phyloP scores from a whole-genome alignment of 352 stramenopile species.

The Halophytophthora polymorphica region DNA sequence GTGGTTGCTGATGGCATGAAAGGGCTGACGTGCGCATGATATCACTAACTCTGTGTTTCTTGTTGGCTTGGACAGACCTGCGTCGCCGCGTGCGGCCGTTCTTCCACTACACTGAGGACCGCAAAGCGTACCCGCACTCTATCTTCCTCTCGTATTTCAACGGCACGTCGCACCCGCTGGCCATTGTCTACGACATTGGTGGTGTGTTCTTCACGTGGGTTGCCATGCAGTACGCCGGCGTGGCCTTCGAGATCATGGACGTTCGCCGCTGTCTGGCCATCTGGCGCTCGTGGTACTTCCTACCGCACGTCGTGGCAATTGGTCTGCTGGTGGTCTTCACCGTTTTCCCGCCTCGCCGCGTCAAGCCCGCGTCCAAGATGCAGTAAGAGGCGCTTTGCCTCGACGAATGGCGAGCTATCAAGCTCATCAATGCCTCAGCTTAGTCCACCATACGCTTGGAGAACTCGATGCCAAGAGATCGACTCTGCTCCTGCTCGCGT shows the following conservation, averaged over 20 bases:
- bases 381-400: conserved; percentile 22
- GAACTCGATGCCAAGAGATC: background rate
- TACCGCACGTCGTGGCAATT: conserved; percentile 64
- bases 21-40: conserved; percentile 2
- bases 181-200: conserved; percentile 72
- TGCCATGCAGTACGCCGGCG: conserved; percentile 82
- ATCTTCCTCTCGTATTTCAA: conserved; percentile 84
- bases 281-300: conserved; percentile 82
- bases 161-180: conserved; percentile 66
- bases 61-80: conserved; percentile 35
- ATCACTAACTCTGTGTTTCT: background rate
- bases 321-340: conserved; percentile 59
- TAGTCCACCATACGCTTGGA: too few relatives aligned
- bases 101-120: conserved; percentile 88
- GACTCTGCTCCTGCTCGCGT: conserved; percentile 6
- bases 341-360: conserved; percentile 50
- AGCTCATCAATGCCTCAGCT: too few relatives aligned
- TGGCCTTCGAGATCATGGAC: conserved; percentile 84
- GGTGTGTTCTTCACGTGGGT: conserved; percentile 80
- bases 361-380: conserved; percentile 26
- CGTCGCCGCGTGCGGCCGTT: conserved; percentile 67
- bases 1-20: background rate
- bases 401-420: background rate
- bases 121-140: conserved; percentile 65
- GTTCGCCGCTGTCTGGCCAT: conserved; percentile 70